A percentile compares a stretch with the other conserved stretches of the same genome.
Evolutionary conservation across 1,284 basidiomycete species (phyloP).

Genomic region (Cryptococcus depauperatus): DNA sequence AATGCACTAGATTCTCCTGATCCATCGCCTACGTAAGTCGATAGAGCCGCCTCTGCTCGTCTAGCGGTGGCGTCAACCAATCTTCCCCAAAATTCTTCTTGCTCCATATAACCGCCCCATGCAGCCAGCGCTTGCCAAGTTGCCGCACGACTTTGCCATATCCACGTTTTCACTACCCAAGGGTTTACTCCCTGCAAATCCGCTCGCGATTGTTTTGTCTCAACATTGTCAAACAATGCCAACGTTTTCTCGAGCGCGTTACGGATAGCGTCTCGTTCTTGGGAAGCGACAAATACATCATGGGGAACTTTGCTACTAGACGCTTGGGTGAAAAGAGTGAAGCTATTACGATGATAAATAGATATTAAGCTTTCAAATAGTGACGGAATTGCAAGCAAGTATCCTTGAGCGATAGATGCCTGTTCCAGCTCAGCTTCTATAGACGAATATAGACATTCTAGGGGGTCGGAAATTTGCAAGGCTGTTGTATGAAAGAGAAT

Average conservation of each 20-base stretch:
- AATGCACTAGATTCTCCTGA: constrained; percentile 10
- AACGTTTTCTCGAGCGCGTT: constrained; percentile 14
- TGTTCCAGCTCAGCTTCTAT: neutral
- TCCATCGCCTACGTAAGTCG: constrained; percentile 8
- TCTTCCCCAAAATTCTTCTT: constrained; percentile 22
- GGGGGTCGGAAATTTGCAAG: constrained; percentile 19
- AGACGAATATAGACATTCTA: constrained; percentile 10
- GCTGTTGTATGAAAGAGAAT: constrained; percentile 25
- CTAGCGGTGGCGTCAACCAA: constrained; percentile 18
- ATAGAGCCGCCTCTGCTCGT: constrained; percentile 13
- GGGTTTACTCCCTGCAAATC: neutral
- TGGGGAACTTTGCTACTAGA: constrained; percentile 21
- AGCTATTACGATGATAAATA: constrained; percentile 18
- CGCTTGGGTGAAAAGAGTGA: constrained; percentile 29
- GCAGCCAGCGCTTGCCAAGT: constrained; percentile 26
- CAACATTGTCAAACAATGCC: constrained; percentile 14
- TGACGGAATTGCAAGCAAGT: constrained; percentile 11
- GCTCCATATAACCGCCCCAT: constrained; percentile 42
- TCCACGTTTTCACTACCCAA: constrained; percentile 3
- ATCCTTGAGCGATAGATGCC: neutral
- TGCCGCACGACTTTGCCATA: constrained; percentile 13
- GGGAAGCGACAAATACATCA: constrained; percentile 32
- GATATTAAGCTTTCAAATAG: constrained; percentile 22
- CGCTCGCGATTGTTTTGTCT: constrained; percentile 4
- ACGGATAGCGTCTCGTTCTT: constrained; percentile 27